Base-by-base conservation (phyloP, 108 stramenopile genomes). In the Pseudonitzschia delicatissima region DNA sequence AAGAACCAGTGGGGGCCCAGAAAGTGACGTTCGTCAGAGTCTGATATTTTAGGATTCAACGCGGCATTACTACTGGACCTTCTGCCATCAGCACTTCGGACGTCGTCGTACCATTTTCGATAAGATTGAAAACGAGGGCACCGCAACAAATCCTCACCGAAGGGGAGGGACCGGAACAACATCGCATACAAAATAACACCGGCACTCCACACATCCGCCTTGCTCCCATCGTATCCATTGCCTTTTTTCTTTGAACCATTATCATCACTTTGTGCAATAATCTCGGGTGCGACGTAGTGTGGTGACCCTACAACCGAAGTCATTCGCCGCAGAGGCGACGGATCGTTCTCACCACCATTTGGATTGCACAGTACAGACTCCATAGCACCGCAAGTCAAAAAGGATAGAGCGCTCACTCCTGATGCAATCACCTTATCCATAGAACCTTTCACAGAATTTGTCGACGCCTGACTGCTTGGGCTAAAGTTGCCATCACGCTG, bases 191-290 rank as follows among this genome's bases (percentile, higher is more conserved):
- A 69, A 49, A 96, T 96, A 33, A 96, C 92, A 48, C 95, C 95
- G n/a, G 92, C 88, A 67, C 91, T 92, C 95, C 95, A 96, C 0
- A 93, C 89, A 77, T 96, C 95, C 4, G 91, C 95, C 65, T 92
- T 92, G 33, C 86, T 81, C 11, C 95, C 95, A 67, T 96, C 95
- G 66, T 96, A 96, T 9, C 88, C 88, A 8, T 32, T 20, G n/a
- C 53, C 57, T 32, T 59, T 61, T 32, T 45, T 23, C 52, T 73
- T 57, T 44, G 44, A 63, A 62, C 71, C 72, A 62, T 52, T 42
- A 4, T 74, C 73, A n/a, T 74, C 80, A n/a, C 69, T 67, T 76
- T 93, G 91, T 13, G 87, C 80, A 32, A 93, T 90, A 37, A 96
- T 91, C 76, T 96, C 95, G 26, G 95, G 95, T 4, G 95, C 95